phyloP scores from a whole-genome alignment of 805 yeast species.

The Candida parachauliodes region DNA sequence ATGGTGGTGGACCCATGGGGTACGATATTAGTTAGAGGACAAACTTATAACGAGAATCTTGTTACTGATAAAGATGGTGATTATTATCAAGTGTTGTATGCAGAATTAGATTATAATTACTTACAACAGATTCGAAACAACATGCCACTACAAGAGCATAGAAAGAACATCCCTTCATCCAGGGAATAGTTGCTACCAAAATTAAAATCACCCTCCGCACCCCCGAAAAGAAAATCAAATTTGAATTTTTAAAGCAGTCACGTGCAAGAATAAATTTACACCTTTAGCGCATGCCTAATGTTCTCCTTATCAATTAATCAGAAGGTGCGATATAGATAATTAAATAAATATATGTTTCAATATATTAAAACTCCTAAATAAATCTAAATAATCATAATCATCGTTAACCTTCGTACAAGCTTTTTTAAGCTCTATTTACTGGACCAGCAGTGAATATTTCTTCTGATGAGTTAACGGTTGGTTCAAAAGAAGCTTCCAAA shows the following conservation, averaged over 20 bases:
- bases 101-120: conserved; percentile 59
- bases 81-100: conserved; percentile 45
- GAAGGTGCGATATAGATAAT: too few relatives aligned
- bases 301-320: too few relatives aligned
- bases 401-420: neutral
- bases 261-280: too few relatives aligned
- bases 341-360: too few relatives aligned
- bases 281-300: too few relatives aligned
- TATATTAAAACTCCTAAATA: too few relatives aligned
- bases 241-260: too few relatives aligned
- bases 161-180: conserved; percentile 23
- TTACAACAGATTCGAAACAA: conserved; percentile 52
- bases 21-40: conserved; percentile 53
- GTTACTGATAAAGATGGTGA: conserved; percentile 29
- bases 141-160: conserved; percentile 77
- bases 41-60: conserved; percentile 25
- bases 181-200: neutral
- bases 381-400: neutral
- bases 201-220: neutral
- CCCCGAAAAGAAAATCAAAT: too few relatives aligned
- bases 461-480: conserved; percentile 38
- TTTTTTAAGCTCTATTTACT: conserved; percentile 24
- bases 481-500: conserved; percentile 29
- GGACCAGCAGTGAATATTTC: conserved; percentile 44
- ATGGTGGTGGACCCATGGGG: conserved; percentile 95